Percentiles rank a stretch among this genome's conserved stretches.
phyloP scores from a whole-genome alignment of 306 rosid species.

The Rosa chinensis region DNA sequence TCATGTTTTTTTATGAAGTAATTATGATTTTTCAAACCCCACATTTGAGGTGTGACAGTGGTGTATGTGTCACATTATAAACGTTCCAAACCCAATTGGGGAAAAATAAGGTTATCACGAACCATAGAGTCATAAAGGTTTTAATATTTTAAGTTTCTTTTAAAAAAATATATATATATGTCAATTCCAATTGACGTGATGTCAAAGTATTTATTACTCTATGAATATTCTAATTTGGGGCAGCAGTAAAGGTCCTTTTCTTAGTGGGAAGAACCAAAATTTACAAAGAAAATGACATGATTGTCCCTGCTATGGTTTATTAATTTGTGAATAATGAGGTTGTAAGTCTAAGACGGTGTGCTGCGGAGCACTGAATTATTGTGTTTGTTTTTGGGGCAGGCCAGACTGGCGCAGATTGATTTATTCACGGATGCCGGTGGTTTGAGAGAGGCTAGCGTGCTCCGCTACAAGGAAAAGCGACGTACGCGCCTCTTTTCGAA shows the following conservation, averaged over 20 bases:
- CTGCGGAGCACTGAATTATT: slow-evolving; percentile 28
- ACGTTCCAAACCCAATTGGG: not conserved
- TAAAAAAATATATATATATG: not conserved
- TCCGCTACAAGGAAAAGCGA: slow-evolving; percentile 80
- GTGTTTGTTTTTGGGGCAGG: slow-evolving; percentile 44
- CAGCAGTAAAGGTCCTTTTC: not conserved
- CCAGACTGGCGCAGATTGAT: slow-evolving; percentile 66
- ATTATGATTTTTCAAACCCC: not conserved
- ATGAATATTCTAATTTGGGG: not conserved
- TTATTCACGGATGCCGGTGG: slow-evolving; percentile 59
- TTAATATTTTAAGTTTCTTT: not conserved
- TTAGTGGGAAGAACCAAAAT: not conserved
- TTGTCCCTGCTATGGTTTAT: not conserved
- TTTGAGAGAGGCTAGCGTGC: slow-evolving; percentile 72
- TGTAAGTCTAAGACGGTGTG: not conserved
- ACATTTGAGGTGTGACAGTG: not conserved
- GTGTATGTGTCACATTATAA: not conserved
- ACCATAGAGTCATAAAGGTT: not conserved
- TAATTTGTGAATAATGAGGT: not conserved
- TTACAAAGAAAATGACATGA: not conserved
- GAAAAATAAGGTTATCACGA: not conserved
- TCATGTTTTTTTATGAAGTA: not conserved
- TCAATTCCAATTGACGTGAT: not conserved
- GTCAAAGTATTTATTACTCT: not conserved
- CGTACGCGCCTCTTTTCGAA: slow-evolving; percentile 70